Evolutionary conservation across 1,284 basidiomycete species (phyloP).

Genomic region (Phenoliferia sp.): DNA sequence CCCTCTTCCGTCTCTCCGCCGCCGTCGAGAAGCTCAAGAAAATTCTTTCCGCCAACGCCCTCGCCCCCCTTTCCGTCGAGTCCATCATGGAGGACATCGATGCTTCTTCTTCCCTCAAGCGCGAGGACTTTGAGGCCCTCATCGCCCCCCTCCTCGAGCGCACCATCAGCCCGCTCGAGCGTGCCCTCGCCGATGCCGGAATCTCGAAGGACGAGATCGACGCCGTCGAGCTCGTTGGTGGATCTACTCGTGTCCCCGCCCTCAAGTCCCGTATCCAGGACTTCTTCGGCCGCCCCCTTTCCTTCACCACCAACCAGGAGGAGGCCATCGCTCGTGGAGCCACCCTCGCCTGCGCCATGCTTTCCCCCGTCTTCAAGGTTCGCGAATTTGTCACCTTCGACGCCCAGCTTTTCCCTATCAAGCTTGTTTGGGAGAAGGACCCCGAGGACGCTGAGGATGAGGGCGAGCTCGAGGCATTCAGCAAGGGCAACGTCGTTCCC

Average conservation of each 20-base stretch:
- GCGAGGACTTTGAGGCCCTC: slow-evolving; percentile 59
- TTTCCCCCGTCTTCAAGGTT: slow-evolving; percentile 92
- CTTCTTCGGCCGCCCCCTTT: slow-evolving; percentile 67
- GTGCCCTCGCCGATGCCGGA: slow-evolving; percentile 57
- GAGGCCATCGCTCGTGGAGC: slow-evolving; percentile 90
- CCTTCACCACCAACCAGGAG: slow-evolving; percentile 88
- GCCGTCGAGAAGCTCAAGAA: slow-evolving; percentile 72
- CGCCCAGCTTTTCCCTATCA: slow-evolving; percentile 77
- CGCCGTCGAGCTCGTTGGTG: slow-evolving; percentile 64
- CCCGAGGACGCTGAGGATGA: slow-evolving; percentile 64
- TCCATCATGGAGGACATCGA: slow-evolving; percentile 87
- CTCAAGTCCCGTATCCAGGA: slow-evolving; percentile 61
- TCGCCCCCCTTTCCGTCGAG: slow-evolving; percentile 83
- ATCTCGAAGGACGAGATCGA: slow-evolving; percentile 58
- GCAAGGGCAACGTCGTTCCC: slow-evolving; percentile 71
- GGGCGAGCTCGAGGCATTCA: slow-evolving; percentile 83
- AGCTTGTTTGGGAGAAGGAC: slow-evolving; percentile 72
- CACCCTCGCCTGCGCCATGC: slow-evolving; percentile 88
- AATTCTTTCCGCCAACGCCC: slow-evolving; percentile 72
- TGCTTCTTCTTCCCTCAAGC: slow-evolving; percentile 56
- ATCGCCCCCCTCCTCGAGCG: slow-evolving; percentile 54
- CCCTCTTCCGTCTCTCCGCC: slow-evolving; percentile 76
- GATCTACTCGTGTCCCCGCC: slow-evolving; percentile 62
- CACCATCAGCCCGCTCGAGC: slow-evolving; percentile 54
- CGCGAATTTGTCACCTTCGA: slow-evolving; percentile 85